Conservation (phyloP, 495 filamentous ascomycete genomes). For the Geoglossum glabrum region DNA sequence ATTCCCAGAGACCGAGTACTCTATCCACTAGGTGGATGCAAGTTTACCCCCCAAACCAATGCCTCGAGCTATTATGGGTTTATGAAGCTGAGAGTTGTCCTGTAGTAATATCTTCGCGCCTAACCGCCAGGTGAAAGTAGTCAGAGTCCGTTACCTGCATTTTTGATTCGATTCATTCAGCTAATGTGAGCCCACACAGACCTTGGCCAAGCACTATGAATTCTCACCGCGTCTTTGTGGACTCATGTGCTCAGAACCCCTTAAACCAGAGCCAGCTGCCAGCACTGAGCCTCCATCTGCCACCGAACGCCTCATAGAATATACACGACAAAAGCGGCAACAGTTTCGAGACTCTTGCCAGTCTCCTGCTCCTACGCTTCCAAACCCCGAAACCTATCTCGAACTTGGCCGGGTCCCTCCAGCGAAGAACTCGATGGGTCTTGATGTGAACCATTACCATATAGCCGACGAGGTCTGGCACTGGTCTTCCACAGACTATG, state of each 20-base stretch:
- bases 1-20: background rate
- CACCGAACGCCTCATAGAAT: background rate
- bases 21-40: constrained; percentile 41
- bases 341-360: background rate
- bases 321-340: background rate
- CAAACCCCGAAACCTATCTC: constrained; percentile 13
- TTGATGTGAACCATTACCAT: constrained; percentile 25
- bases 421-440: constrained; percentile 7
- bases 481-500: constrained; percentile 40
- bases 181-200: constrained; percentile 7
- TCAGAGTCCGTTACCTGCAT: constrained; percentile 19
- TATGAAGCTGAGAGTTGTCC: background rate
- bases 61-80: background rate
- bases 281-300: background rate
- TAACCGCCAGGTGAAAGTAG: constrained; percentile 32
- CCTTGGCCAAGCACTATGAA: constrained; percentile 36
- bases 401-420: constrained; percentile 7
- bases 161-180: background rate
- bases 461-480: constrained; percentile 45
- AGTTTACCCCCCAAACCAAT: constrained; percentile 14
- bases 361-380: background rate
- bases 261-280: constrained; percentile 13
- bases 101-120: constrained; percentile 52
- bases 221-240: constrained; percentile 47
- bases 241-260: constrained; percentile 40